Evolutionary conservation across 2,329 filamentous ascomycete species (phyloP), one percentile per base, ranked within the genome.

Genomic region (Diaporthe nobilis): DNA sequence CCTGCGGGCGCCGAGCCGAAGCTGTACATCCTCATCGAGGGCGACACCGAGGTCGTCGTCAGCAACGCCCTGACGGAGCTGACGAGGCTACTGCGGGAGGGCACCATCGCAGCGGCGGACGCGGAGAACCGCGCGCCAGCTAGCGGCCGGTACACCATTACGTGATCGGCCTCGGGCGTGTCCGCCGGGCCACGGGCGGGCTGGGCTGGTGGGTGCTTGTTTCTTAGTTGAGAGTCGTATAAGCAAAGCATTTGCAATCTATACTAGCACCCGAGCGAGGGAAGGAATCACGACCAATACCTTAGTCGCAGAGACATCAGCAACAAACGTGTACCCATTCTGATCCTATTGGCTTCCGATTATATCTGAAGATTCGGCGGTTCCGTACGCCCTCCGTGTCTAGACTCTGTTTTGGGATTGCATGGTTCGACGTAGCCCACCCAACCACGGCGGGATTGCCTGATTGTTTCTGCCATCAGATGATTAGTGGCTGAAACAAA

Each of bases 11-110:
- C 93, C 73, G 92, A 95, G 79, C 94, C 97, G n/a, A 98, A 98
- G 87, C 87, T 99, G 80, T 99, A 98, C 83, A 98, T 99, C 81
- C 90, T 99, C 77, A 97, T 99, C 75, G 97, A 99, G 83, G 97
- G 97, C 57, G 97, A 99, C 81, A 98, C 97, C 0, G 97, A 99
- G 85, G 88, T 98, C 72, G 93, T 95, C 44, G 97, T 99, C 39
- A 94, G 94, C 71, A 94, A 94, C 81, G 97, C 97, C 2, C 95
- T 99, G 90, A 91, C 92, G 79, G 96, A 98, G 85, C 89, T 99
- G 78, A 96, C 95, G 82, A 91, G 96, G 63, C 86, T 98, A 81
- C 86, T 99, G 79, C 95, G 94, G 82, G 97, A 98, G 85, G 97
- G 95, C 17, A 98, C 96, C 0, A 92, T 97, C 81, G 95, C 95